phyloP scores from a whole-genome alignment of 495 filamentous ascomycete genomes.

The Xylaria telfairii region DNA sequence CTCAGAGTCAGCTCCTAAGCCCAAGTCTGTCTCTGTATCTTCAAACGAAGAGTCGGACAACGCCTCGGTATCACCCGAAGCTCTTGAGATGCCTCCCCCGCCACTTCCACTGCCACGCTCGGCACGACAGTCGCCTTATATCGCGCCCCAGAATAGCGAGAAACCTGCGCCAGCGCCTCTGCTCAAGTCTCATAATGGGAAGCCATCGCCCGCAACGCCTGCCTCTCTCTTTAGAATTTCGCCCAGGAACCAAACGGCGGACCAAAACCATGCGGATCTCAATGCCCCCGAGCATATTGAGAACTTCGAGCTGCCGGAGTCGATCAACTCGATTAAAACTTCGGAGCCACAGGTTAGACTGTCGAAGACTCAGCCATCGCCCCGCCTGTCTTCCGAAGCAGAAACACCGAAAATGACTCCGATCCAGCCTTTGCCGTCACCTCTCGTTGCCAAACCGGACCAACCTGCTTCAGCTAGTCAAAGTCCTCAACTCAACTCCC shows the following conservation, averaged over 20 bases:
- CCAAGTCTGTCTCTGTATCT: conserved; percentile 44
- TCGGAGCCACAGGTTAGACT: conserved; percentile 50
- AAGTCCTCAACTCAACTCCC: conserved; percentile 59
- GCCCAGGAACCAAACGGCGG: conserved; percentile 46
- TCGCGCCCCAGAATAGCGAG: conserved; percentile 47
- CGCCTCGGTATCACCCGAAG: conserved; percentile 61
- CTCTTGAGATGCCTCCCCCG: conserved; percentile 64
- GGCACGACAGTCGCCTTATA: conserved; percentile 55
- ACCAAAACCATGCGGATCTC: conserved; percentile 44
- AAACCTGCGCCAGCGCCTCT: conserved; percentile 27
- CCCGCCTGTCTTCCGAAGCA: conserved; percentile 41
- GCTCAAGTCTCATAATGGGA: conserved; percentile 38
- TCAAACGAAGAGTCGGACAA: conserved; percentile 55
- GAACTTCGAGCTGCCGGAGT: conserved; percentile 69
- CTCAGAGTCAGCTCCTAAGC: conserved; percentile 31
- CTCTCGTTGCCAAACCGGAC: conserved; percentile 48
- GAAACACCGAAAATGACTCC: conserved; percentile 43
- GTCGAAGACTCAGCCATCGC: conserved; percentile 51
- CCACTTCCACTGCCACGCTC: conserved; percentile 58
- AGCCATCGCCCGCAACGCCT: conserved; percentile 72
- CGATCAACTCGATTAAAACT: conserved; percentile 51
- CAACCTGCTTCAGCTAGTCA: conserved; percentile 51
- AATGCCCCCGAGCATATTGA: conserved; percentile 67
- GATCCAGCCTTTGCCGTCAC: conserved; percentile 54
- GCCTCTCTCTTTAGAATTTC: conserved; percentile 80